Evolutionary conservation across 2,329 filamentous ascomycete genomes (phyloP).

Genomic region (Penicillium frequentans): DNA sequence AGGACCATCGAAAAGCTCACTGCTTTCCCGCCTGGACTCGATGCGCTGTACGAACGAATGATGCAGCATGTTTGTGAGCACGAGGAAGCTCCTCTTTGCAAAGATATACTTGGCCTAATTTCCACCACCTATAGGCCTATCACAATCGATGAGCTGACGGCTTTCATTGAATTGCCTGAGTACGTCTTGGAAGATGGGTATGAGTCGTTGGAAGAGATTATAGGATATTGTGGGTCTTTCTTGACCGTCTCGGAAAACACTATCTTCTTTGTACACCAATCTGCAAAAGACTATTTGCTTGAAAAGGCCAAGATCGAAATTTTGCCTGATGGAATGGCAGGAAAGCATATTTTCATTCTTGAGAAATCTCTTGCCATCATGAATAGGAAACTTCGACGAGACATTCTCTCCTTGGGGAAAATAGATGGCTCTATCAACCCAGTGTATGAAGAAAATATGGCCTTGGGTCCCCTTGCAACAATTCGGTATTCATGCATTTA

Average conservation of each 20-base stretch:
- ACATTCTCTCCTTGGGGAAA: slow-evolving; percentile 36
- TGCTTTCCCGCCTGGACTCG: slow-evolving; percentile 1
- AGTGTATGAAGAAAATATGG: not conserved
- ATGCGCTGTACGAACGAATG: slow-evolving; percentile 7
- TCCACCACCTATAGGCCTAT: not conserved
- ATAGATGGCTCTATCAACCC: slow-evolving; percentile 20
- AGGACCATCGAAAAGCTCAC: not conserved
- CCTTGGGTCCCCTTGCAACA: slow-evolving; percentile 27
- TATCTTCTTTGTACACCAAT: slow-evolving; percentile 30
- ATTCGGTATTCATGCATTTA: slow-evolving; percentile 35
- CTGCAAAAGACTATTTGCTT: slow-evolving; percentile 26
- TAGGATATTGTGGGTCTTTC: slow-evolving; percentile 27
- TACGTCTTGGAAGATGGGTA: not conserved
- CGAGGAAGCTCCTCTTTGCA: slow-evolving; percentile 2
- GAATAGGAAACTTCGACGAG: slow-evolving; percentile 27
- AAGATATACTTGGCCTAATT: not conserved
- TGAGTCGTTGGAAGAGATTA: slow-evolving; percentile 10
- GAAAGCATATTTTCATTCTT: slow-evolving; percentile 35
- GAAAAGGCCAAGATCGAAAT: slow-evolving; percentile 12
- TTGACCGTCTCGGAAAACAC: slow-evolving; percentile 15
- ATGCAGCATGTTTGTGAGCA: slow-evolving; percentile 1
- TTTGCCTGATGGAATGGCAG: slow-evolving; percentile 26
- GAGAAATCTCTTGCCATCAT: slow-evolving; percentile 36
- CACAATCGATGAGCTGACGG: slow-evolving; percentile 9
- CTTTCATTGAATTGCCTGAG: not conserved